Evolutionary conservation across 2,329 filamentous ascomycete genomes (phyloP).

Genomic region (Cercospora canescens): DNA sequence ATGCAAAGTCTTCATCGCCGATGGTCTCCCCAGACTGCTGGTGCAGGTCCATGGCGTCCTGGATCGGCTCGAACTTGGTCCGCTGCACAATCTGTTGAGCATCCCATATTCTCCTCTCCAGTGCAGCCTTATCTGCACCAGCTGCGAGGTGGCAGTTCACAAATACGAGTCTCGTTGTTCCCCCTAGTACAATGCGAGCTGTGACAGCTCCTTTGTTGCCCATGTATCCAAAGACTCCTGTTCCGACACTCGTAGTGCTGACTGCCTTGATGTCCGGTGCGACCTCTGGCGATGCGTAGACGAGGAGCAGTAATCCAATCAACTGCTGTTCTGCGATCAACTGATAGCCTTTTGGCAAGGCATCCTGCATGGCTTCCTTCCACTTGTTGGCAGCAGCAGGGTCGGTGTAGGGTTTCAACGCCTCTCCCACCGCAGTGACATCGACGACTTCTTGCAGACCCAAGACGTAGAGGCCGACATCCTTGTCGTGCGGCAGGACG

Average conservation of each 20-base stretch:
- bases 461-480: slow-evolving; percentile 86
- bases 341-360: slow-evolving; percentile 74
- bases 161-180: slow-evolving; percentile 86
- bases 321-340: slow-evolving; percentile 81
- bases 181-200: slow-evolving; percentile 79
- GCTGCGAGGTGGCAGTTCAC: slow-evolving; percentile 90
- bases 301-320: slow-evolving; percentile 77
- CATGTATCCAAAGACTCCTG: slow-evolving; percentile 87
- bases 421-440: slow-evolving; percentile 75
- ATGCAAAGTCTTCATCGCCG: slow-evolving; percentile 88
- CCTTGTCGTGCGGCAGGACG: slow-evolving; percentile 57
- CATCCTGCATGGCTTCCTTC: slow-evolving; percentile 73
- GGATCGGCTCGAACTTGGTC: slow-evolving; percentile 75
- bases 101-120: slow-evolving; percentile 91
- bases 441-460: slow-evolving; percentile 93
- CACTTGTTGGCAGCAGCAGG: slow-evolving; percentile 71
- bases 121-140: slow-evolving; percentile 71
- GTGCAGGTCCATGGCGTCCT: slow-evolving; percentile 62
- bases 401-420: slow-evolving; percentile 75
- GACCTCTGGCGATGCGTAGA: slow-evolving; percentile 81
- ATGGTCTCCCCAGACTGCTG: slow-evolving; percentile 64
- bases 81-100: slow-evolving; percentile 73
- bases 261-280: slow-evolving; percentile 74
- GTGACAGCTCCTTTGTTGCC: slow-evolving; percentile 93
- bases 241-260: slow-evolving; percentile 81